Conservation (phyloP, 176 grass and related monocot genomes). For the Carex littledalei region DNA sequence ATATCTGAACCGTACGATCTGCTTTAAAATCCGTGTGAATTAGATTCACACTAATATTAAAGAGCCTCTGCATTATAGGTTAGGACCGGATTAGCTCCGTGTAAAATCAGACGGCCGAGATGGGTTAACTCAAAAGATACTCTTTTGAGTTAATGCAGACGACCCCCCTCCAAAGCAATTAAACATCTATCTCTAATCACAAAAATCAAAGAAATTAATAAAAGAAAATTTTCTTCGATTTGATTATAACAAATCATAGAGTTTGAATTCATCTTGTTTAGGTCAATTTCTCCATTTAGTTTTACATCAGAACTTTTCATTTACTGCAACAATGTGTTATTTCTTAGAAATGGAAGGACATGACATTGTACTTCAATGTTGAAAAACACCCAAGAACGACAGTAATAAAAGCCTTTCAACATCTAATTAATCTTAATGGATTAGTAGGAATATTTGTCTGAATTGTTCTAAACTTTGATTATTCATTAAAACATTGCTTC, state of each 20-base stretch:
- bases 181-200: background rate
- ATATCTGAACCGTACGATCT: too few relatives aligned
- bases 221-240: background rate
- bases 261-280: background rate
- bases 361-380: background rate
- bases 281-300: background rate
- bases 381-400: background rate
- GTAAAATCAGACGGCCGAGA: too few relatives aligned
- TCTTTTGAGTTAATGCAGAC: too few relatives aligned
- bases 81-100: too few relatives aligned
- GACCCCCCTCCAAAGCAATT: too few relatives aligned
- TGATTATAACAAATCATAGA: background rate
- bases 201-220: background rate
- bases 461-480: background rate
- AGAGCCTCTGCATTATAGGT: too few relatives aligned
- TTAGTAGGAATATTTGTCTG: background rate
- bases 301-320: background rate
- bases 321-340: background rate
- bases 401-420: background rate
- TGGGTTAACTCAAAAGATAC: too few relatives aligned
- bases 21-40: too few relatives aligned
- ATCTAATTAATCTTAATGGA: background rate
- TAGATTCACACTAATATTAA: too few relatives aligned
- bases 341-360: background rate
- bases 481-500: background rate